Evolutionary conservation across 352 stramenopile species (phyloP).

Genomic region (Globisporangium nagaii): DNA sequence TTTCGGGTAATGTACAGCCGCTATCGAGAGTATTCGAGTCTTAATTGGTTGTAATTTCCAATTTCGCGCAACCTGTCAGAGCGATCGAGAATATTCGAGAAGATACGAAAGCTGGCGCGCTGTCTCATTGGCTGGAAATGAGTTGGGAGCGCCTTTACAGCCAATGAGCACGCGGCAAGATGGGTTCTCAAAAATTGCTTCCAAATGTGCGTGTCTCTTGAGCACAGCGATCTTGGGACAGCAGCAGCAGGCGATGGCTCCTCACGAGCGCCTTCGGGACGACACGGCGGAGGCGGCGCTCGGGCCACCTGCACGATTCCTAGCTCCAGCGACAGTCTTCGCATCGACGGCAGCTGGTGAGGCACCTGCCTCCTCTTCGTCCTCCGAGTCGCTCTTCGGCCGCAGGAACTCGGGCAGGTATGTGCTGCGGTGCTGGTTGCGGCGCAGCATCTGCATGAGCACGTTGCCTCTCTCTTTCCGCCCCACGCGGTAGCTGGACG

Average conservation of each 20-base stretch:
- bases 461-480: conserved; percentile 42
- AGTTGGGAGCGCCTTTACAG: not conserved
- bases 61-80: too few species aligned
- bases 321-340: not conserved
- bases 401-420: conserved; percentile 10
- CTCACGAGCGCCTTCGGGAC: too few species aligned
- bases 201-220: too few species aligned
- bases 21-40: too few species aligned
- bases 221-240: too few species aligned
- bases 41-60: too few species aligned
- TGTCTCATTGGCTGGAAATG: not conserved
- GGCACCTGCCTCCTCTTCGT: too few species aligned
- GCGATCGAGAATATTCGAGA: conserved; percentile 31
- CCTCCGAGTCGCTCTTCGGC: not conserved
- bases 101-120: not conserved
- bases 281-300: not conserved
- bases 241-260: too few species aligned
- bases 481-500: conserved; percentile 29
- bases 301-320: not conserved
- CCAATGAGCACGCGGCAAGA: not conserved
- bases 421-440: conserved; percentile 11
- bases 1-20: too few species aligned
- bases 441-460: conserved; percentile 50
- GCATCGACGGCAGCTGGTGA: too few species aligned
- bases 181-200: not conserved